phyloP scores from a whole-genome alignment of 345 rosid genomes.

The Citrus australasica region DNA sequence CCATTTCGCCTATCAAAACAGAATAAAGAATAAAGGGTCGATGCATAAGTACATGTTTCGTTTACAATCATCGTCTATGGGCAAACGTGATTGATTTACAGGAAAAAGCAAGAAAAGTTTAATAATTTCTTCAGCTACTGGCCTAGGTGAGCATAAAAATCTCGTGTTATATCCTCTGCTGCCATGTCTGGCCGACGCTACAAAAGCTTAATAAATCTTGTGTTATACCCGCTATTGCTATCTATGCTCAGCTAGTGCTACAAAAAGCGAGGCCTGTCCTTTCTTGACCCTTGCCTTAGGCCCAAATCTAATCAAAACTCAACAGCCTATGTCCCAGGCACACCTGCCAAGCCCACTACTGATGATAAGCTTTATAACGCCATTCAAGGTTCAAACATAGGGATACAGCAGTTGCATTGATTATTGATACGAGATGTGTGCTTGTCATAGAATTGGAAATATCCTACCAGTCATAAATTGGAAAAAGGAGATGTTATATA shows the following conservation, averaged over 20 bases:
- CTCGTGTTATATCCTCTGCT: not conserved
- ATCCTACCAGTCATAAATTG: not conserved
- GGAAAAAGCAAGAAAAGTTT: not conserved
- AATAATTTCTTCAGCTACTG: not conserved
- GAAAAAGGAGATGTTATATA: not conserved
- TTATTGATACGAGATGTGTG: not conserved
- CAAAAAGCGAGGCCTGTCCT: not conserved
- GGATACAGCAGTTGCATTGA: not conserved
- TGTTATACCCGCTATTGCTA: not conserved
- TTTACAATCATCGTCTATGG: slow-evolving; percentile 1
- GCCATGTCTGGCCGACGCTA: not conserved
- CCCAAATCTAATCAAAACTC: not conserved
- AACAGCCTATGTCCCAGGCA: not conserved
- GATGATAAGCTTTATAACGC: not conserved
- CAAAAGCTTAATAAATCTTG: not conserved
- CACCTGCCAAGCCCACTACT: not conserved
- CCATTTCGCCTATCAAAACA: slow-evolving; percentile 21
- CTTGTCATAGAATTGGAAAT: not conserved
- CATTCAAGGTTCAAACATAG: not conserved
- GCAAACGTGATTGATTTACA: slow-evolving; percentile 7
- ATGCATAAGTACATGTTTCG: slow-evolving; percentile 10
- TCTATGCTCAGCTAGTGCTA: not conserved
- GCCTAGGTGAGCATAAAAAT: not conserved
- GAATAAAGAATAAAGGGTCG: slow-evolving; percentile 6
- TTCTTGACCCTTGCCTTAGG: not conserved